Conservation (phyloP, 2,329 filamentous ascomycete genomes). For the Trichoderma semiorbis region DNA sequence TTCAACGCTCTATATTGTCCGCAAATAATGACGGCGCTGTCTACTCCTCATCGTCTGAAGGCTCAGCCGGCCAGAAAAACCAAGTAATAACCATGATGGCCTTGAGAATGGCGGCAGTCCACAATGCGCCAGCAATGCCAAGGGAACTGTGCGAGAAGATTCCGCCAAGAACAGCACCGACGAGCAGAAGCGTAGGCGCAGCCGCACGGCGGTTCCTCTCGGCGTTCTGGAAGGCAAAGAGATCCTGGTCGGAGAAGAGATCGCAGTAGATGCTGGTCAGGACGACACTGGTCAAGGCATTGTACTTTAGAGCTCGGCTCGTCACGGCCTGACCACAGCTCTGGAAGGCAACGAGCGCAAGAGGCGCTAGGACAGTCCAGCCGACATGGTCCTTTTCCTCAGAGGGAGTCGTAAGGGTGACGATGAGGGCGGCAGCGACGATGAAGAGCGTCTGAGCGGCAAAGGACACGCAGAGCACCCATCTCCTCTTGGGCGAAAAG, state of each 20-base stretch:
- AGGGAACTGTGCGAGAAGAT: conserved; percentile 45
- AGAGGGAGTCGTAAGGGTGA: conserved; percentile 45
- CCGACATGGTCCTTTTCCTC: conserved; percentile 42
- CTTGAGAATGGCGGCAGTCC: conserved; percentile 59
- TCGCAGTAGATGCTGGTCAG: conserved; percentile 81
- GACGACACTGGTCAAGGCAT: conserved; percentile 72
- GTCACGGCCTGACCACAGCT: conserved; percentile 75
- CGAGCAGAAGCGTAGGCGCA: conserved; percentile 47
- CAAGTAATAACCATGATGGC: conserved; percentile 53
- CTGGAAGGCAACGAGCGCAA: conserved; percentile 71
- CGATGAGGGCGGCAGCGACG: conserved; percentile 50
- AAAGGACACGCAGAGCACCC: conserved; percentile 62
- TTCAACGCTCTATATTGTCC: background rate
- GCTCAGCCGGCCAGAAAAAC: conserved; percentile 57
- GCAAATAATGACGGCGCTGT: background rate
- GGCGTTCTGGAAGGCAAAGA: conserved; percentile 44
- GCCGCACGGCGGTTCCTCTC: conserved; percentile 50
- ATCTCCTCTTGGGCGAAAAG: conserved; percentile 59
- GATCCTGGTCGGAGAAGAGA: conserved; percentile 62
- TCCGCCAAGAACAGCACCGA: conserved; percentile 50
- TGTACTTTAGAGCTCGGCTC: conserved; percentile 65
- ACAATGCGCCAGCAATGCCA: conserved; percentile 53
- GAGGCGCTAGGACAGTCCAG: conserved; percentile 62
- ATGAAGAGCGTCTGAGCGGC: conserved; percentile 49
- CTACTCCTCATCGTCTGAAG: conserved; percentile 27